Base-by-base conservation (phyloP, 441 rosid genomes). In the Dalechampia spathulata region DNA sequence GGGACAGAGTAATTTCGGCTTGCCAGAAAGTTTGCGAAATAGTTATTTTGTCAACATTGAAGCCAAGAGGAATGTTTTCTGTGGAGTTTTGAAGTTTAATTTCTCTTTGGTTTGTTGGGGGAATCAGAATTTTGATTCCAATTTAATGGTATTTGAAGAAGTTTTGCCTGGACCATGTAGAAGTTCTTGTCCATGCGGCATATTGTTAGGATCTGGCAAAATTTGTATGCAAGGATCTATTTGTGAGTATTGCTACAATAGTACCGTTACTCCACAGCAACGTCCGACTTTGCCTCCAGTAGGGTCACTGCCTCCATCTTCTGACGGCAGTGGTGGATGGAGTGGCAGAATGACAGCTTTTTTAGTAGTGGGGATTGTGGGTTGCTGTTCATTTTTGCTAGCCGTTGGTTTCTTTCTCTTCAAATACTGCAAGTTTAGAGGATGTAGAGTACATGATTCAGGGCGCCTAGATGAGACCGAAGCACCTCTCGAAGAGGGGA, bases 401-500 rank as follows among this genome's bases (percentile, higher is more conserved):
- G 69, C 74, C 4, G 5, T 69, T 14, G 64, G 68, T 7, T 84
- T 81, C 64, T 76, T 78, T 23, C 37, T 74, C 26, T 73, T 71
- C 61, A 74, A 56, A 22, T 53, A 70, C 49, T 77, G 73, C 74
- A 78, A 74, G 44, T 68, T 72, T 4, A 64, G 76, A 46, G 75
- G 79, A 3, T 76, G 78, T 28, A 73, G 87, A 0, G 75, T 90
- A 19, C 95, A 90, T 45, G 93, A 86, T 66, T 90, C 93, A 0
- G 86, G 95, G 2, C 85, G 63, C 19, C 41, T 84, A 9, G 90
- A 84, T 1, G 84, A 72, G 50, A 14, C 60, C 0, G 68, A 36
- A 30, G 26, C 62, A 25, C 44, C 42, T 2, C 28, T 16, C 2
- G 57, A 52, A 10, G 61, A 53, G 11, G 57, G 39, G 28, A 4